These are phyloP conservation scores for Haplosporangium sp. DNA, from an alignment of 371 early-diverging fungal genomes.

Conservation along the genomic window DNA sequence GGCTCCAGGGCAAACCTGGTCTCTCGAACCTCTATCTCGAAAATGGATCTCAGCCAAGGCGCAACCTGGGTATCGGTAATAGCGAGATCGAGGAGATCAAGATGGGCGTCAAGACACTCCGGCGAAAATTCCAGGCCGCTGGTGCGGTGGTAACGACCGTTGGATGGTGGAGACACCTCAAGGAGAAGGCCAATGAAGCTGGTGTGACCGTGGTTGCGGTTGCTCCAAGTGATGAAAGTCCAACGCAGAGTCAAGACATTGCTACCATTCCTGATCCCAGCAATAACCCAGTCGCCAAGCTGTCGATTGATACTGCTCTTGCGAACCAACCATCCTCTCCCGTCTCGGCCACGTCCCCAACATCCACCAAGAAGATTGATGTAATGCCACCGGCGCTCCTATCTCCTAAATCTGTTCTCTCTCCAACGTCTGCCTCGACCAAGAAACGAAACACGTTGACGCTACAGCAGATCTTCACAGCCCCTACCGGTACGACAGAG, in stretches of 20 bases:
- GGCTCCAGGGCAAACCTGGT: slow-evolving; percentile 52
- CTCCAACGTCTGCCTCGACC: slow-evolving; percentile 31
- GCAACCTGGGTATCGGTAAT: slow-evolving; percentile 16
- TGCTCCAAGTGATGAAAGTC: not conserved
- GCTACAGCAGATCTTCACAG: slow-evolving; percentile 26
- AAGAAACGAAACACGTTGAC: slow-evolving; percentile 29
- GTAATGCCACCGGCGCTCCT: not conserved
- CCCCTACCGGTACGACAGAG: not conserved
- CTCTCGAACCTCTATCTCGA: slow-evolving; percentile 35
- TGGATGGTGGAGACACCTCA: slow-evolving; percentile 54
- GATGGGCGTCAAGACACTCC: slow-evolving; percentile 53
- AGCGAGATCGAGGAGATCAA: slow-evolving; percentile 46
- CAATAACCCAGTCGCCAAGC: slow-evolving; percentile 4
- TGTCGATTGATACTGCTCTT: slow-evolving; percentile 19
- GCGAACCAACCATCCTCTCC: slow-evolving; percentile 2
- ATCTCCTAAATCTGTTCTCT: slow-evolving; percentile 25
- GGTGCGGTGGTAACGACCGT: slow-evolving; percentile 34
- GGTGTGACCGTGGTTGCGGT: not conserved
- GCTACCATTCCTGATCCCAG: not conserved
- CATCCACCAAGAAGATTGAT: not conserved
- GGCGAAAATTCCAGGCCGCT: slow-evolving; percentile 52
- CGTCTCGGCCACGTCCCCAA: not conserved
- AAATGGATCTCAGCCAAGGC: slow-evolving; percentile 30
- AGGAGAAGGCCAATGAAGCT: slow-evolving; percentile 19
- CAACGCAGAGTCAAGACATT: not conserved